Conservation (phyloP, 352 stramenopile genomes). For the Phytophthora multivora region DNA sequence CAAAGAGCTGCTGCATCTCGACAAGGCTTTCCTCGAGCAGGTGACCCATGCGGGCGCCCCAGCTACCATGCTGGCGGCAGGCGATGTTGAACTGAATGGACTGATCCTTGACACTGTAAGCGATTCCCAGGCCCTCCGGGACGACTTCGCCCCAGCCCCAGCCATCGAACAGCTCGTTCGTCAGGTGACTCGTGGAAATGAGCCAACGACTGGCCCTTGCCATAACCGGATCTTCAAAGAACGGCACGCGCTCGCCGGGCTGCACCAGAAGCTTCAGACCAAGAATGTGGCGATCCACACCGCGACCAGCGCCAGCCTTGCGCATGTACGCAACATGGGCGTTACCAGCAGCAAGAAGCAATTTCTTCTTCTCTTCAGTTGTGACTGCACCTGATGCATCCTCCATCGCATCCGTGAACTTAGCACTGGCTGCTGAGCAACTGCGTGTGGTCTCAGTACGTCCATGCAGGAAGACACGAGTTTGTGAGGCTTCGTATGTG, state of each 20-base stretch:
- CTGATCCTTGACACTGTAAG: conserved; percentile 81
- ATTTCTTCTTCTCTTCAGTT: conserved; percentile 46
- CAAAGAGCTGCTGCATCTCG: conserved; percentile 81
- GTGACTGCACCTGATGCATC: conserved; percentile 35
- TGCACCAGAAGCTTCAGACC: conserved; percentile 78
- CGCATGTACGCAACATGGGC: conserved; percentile 74
- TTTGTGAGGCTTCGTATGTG: conserved; percentile 97
- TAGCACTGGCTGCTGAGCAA: conserved; percentile 78
- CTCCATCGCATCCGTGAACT: conserved; percentile 89
- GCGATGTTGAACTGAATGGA: conserved; percentile 88
- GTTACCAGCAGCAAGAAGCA: conserved; percentile 50
- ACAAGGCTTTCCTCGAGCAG: conserved; percentile 77
- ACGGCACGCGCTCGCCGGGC: conserved; percentile 53
- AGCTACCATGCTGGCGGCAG: conserved; percentile 58
- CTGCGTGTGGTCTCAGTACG: conserved; percentile 92
- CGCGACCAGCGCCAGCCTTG: conserved; percentile 69
- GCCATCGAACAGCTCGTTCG: conserved; percentile 82
- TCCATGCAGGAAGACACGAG: conserved; percentile 94
- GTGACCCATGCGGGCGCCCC: conserved; percentile 67
- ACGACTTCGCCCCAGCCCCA: conserved; percentile 88
- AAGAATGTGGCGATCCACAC: conserved; percentile 95
- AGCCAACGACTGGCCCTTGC: conserved; percentile 70
- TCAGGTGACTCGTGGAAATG: conserved; percentile 83
- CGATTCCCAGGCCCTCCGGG: conserved; percentile 76
- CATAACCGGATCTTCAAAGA: conserved; percentile 80